These are phyloP conservation scores for Triangularia verruculosa DNA, from an alignment of 2,329 filamentous ascomycete species.

Conservation along the genomic window DNA sequence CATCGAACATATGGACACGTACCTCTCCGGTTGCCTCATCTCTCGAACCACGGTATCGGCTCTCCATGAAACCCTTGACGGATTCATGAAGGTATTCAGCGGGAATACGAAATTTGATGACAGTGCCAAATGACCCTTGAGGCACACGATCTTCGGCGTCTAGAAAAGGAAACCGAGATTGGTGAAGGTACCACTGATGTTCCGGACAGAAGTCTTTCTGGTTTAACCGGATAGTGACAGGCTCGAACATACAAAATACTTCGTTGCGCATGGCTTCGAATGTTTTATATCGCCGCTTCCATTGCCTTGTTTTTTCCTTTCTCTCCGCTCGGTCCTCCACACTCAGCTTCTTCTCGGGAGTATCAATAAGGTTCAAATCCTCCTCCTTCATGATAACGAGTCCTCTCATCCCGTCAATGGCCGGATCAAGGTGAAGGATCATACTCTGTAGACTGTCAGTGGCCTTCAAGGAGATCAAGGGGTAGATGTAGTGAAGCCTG, in stretches of 20 bases:
- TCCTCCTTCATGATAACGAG: too few species aligned
- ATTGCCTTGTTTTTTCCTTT: too few species aligned
- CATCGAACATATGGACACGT: background rate
- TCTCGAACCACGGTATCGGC: background rate
- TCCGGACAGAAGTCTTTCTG: background rate
- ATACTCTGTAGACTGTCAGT: background rate
- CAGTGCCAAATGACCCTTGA: background rate
- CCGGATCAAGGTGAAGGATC: too few species aligned
- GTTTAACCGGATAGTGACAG: background rate
- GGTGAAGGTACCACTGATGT: background rate
- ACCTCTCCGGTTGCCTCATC: background rate
- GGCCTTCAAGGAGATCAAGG: background rate
- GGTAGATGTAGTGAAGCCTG: background rate
- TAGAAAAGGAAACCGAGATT: background rate
- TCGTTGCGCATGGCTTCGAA: background rate
- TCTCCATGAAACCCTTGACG: background rate
- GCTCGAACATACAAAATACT: background rate
- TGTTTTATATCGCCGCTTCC: background rate
- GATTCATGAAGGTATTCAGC: background rate
- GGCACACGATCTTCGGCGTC: background rate
- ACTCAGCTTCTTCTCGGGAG: too few species aligned
- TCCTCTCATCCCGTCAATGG: too few species aligned
- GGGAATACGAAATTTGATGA: background rate
- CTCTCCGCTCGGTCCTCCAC: too few species aligned
- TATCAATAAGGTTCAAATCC: too few species aligned